These are phyloP conservation scores for Eucalyptus tenuipes DNA, from an alignment of 345 rosid species.

Conservation along the genomic window DNA sequence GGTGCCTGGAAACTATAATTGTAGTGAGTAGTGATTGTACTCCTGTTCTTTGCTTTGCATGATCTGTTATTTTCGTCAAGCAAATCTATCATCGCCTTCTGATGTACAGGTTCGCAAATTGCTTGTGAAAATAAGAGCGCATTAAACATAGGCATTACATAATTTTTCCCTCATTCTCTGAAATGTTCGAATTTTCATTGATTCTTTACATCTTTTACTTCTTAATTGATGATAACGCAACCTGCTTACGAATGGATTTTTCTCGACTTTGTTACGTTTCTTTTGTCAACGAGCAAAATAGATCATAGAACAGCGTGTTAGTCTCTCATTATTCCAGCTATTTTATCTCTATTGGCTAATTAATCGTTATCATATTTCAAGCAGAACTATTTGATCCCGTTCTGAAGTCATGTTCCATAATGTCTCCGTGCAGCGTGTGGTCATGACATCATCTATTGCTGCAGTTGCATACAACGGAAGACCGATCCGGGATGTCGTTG, in stretches of 20 bases:
- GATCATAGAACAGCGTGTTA: not conserved
- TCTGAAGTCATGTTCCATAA: constrained; percentile 50
- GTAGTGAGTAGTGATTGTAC: no score
- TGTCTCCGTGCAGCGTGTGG: constrained; percentile 50
- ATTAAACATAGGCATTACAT: not conserved
- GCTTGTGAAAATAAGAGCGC: not conserved
- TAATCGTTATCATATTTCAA: constrained; percentile 16
- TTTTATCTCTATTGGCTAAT: not conserved
- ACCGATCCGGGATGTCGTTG: constrained; percentile 52
- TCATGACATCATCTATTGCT: constrained; percentile 69
- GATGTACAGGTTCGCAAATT: not conserved
- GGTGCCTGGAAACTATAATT: no score
- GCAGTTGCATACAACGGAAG: constrained; percentile 44
- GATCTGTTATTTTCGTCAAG: not conserved
- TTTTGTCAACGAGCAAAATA: not conserved
- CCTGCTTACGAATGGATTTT: not conserved
- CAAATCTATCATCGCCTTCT: not conserved
- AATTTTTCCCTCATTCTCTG: not conserved
- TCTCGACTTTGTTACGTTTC: not conserved
- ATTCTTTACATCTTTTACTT: not conserved
- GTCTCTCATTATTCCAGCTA: not conserved
- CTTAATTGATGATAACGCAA: not conserved
- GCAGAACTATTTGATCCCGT: constrained; percentile 74
- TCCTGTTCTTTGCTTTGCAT: no score
- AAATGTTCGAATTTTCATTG: not conserved